Evolutionary conservation across 176 grass and related monocot species (phyloP).

Genomic region (Cenchrus purpureus): DNA sequence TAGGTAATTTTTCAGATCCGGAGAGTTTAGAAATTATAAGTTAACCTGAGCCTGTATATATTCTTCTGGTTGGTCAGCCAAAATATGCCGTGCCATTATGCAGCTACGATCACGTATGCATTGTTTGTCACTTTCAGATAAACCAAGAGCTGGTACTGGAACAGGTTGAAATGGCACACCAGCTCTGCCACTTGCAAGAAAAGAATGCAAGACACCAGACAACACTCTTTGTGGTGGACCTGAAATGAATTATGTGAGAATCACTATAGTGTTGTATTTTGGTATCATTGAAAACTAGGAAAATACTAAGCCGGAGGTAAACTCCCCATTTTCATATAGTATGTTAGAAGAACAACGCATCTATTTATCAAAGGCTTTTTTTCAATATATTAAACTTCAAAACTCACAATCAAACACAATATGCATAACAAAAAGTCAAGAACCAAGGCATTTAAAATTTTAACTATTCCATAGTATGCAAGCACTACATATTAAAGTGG

Average conservation of each 20-base stretch:
- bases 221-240: conserved; percentile 90
- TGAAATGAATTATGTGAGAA: conserved; percentile 49
- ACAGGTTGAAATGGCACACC: conserved; percentile 92
- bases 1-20: conserved; percentile 13
- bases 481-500: not conserved
- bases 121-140: conserved; percentile 95
- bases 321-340: conserved; percentile 13
- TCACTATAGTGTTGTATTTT: conserved; percentile 28
- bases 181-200: conserved; percentile 77
- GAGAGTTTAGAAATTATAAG: conserved; percentile 23
- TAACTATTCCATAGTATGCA: conserved; percentile 1
- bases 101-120: conserved; percentile 97
- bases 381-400: not conserved
- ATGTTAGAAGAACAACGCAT: conserved; percentile 15
- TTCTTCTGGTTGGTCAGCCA: conserved; percentile 94
- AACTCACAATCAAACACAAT: not conserved
- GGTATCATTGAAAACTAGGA: not conserved
- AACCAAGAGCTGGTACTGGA: conserved; percentile 87
- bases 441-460: not conserved
- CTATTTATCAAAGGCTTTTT: conserved; percentile 15
- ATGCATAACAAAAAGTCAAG: not conserved
- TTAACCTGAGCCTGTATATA: conserved; percentile 92
- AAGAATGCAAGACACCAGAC: conserved; percentile 89
- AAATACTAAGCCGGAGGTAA: not conserved
- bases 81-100: conserved; percentile 97